A percentile compares a stretch with the other conserved stretches of the same genome.
Evolutionary conservation across 768 basidiomycete species (phyloP).

Genomic region (Xanthoconium purpureum): DNA sequence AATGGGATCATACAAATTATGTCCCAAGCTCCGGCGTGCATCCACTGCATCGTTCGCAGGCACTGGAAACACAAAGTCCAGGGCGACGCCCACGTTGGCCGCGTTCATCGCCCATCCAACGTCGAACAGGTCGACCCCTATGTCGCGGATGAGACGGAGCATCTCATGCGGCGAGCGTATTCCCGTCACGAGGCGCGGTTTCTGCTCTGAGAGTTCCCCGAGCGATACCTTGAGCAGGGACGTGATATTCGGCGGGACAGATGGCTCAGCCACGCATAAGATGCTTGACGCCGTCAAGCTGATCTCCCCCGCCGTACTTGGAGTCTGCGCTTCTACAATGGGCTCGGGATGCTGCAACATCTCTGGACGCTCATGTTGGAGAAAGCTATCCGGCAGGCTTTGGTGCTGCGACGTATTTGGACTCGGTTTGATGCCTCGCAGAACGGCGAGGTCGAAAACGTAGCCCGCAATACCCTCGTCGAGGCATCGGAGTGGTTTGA

Average conservation of each 20-base stretch:
- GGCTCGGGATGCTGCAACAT: slow-evolving; percentile 15
- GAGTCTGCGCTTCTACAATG: slow-evolving; percentile 9
- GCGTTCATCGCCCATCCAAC: slow-evolving; percentile 66
- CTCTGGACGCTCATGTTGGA: slow-evolving; percentile 10
- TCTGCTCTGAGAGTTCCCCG: slow-evolving; percentile 44
- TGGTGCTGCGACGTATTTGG: slow-evolving; percentile 18
- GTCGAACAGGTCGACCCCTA: slow-evolving; percentile 79
- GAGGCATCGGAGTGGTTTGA: slow-evolving; percentile 51
- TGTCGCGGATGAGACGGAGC: slow-evolving; percentile 55
- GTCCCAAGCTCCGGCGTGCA: slow-evolving; percentile 44
- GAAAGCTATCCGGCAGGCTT: slow-evolving; percentile 7
- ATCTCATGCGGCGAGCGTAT: slow-evolving; percentile 70
- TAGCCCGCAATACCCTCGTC: slow-evolving; percentile 74
- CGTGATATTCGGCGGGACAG: slow-evolving; percentile 18
- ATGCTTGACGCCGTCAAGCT: not conserved
- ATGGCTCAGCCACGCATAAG: not conserved
- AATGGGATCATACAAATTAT: slow-evolving; percentile 61
- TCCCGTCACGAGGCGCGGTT: slow-evolving; percentile 62
- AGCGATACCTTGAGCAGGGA: slow-evolving; percentile 63
- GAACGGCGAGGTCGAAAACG: slow-evolving; percentile 60
- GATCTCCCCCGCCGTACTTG: not conserved
- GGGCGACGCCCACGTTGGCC: slow-evolving; percentile 66
- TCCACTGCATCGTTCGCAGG: slow-evolving; percentile 3
- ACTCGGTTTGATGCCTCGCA: slow-evolving; percentile 28
- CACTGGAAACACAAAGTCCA: slow-evolving; percentile 76